Percentiles rank a stretch among this genome's conserved stretches.
Conservation (phyloP, 2,329 filamentous ascomycete genomes). For the Cadophora gregata region DNA sequence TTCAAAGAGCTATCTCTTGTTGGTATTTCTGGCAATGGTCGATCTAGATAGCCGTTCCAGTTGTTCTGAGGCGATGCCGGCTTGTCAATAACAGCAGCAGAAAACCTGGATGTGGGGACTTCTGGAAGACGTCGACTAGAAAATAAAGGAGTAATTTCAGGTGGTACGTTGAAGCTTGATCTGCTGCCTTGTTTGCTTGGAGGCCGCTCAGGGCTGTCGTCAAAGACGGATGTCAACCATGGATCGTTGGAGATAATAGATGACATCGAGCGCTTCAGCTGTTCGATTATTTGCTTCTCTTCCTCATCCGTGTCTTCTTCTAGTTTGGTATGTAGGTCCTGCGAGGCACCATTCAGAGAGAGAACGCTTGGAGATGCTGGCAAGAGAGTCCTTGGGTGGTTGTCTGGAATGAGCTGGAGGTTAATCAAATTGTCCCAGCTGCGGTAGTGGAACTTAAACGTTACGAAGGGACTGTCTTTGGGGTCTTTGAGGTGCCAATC, state of each 20-base stretch:
- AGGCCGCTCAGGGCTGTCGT: slow-evolving; percentile 26
- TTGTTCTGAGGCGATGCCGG: slow-evolving; percentile 20
- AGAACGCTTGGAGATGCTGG: slow-evolving; percentile 33
- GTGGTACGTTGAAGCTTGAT: slow-evolving; percentile 13
- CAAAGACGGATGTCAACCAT: slow-evolving; percentile 34
- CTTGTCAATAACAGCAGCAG: slow-evolving; percentile 24
- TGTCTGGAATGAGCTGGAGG: slow-evolving; percentile 52
- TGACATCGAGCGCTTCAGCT: slow-evolving; percentile 22
- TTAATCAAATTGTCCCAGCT: slow-evolving; percentile 55
- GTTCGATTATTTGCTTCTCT: slow-evolving; percentile 11
- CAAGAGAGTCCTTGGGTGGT: slow-evolving; percentile 31
- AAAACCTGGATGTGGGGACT: slow-evolving; percentile 11
- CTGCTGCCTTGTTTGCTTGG: slow-evolving; percentile 12
- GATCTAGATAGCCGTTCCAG: slow-evolving; percentile 16
- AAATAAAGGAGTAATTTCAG: slow-evolving; percentile 5
- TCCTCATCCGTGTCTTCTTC: slow-evolving; percentile 22
- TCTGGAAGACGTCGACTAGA: neutral
- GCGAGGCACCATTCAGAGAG: slow-evolving; percentile 27
- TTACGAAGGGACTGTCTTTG: slow-evolving; percentile 57
- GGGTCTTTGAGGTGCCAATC: slow-evolving; percentile 59
- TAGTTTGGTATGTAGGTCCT: slow-evolving; percentile 22
- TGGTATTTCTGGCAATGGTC: slow-evolving; percentile 32
- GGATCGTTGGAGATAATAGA: slow-evolving; percentile 18
- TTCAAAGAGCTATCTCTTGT: slow-evolving; percentile 20
- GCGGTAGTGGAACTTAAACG: slow-evolving; percentile 63